Percentiles rank a stretch among this genome's conserved stretches.
phyloP scores from a whole-genome alignment of 495 filamentous ascomycete species.

The Penicillium coprophilum region DNA sequence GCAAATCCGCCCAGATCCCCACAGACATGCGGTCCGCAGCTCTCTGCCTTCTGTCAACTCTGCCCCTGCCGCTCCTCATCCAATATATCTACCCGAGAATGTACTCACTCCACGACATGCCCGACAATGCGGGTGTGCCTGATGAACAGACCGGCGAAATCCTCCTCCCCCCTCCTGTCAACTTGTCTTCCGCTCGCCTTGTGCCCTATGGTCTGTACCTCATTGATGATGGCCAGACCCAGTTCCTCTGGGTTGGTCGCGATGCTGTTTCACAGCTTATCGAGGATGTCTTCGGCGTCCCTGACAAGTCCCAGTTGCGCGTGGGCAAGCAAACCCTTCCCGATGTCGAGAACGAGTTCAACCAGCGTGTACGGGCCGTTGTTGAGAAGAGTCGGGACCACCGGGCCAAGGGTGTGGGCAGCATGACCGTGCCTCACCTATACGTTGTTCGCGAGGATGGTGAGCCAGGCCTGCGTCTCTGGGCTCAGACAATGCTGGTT shows the following conservation, averaged over 20 bases:
- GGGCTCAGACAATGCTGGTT: constrained; percentile 93
- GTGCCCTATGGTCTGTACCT: constrained; percentile 95
- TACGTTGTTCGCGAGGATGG: constrained; percentile 95
- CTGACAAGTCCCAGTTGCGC: constrained; percentile 75
- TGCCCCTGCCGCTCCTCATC: constrained; percentile 86
- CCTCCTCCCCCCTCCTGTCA: constrained; percentile 76
- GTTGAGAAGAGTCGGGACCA: constrained; percentile 90
- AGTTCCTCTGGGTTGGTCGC: constrained; percentile 95
- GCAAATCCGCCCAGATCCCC: constrained; percentile 94
- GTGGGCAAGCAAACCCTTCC: constrained; percentile 88
- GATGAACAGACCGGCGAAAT: constrained; percentile 85
- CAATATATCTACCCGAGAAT: constrained; percentile 96
- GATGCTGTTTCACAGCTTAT: constrained; percentile 90
- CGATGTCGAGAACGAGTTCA: constrained; percentile 92
- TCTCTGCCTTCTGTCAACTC: constrained; percentile 86
- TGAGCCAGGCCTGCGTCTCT: constrained; percentile 90
- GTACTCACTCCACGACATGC: constrained; percentile 97
- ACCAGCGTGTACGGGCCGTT: constrained; percentile 85
- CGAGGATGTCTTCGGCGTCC: constrained; percentile 82
- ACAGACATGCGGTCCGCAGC: constrained; percentile 93
- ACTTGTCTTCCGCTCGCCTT: constrained; percentile 82
- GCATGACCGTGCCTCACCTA: constrained; percentile 85
- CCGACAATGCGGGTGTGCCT: constrained; percentile 84
- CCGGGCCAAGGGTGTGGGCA: constrained; percentile 78
- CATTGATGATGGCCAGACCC: constrained; percentile 95